These are phyloP conservation scores for Plasmodium cynomolgi DNA, from an alignment of 169 alveolate genomes.

Conservation along the genomic window DNA sequence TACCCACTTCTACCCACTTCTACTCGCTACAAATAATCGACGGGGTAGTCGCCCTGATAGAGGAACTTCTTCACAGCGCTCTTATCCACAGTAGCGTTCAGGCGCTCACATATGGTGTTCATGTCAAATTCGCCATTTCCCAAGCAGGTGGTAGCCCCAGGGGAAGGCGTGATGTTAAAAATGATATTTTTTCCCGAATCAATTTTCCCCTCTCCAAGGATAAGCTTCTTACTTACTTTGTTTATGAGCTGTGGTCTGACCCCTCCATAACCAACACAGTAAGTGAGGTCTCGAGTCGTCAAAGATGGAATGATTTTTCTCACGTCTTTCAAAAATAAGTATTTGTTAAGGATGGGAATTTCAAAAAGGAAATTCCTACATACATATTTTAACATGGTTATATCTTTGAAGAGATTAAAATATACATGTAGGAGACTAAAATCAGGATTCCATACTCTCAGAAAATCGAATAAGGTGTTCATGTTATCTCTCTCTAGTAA, in stretches of 20 bases:
- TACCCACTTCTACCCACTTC: neutral
- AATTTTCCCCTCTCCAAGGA: conserved; percentile 89
- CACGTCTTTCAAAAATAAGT: conserved; percentile 87
- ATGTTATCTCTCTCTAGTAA: conserved; percentile 86
- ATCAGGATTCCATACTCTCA: conserved; percentile 84
- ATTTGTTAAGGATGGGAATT: conserved; percentile 83
- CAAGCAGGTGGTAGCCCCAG: conserved; percentile 91
- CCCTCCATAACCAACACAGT: conserved; percentile 90
- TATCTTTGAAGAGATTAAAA: conserved; percentile 80
- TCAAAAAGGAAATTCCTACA: conserved; percentile 86
- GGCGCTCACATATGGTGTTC: conserved; percentile 84
- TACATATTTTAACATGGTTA: conserved; percentile 85
- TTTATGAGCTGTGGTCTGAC: conserved; percentile 90
- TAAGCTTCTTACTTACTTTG: conserved; percentile 82
- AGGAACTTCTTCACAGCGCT: conserved; percentile 73
- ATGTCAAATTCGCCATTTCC: conserved; percentile 88
- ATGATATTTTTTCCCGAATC: conserved; percentile 84
- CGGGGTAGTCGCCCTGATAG: conserved; percentile 86
- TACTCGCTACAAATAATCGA: conserved; percentile 19
- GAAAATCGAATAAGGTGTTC: conserved; percentile 83
- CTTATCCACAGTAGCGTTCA: conserved; percentile 84
- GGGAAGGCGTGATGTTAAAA: conserved; percentile 89
- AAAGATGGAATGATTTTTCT: conserved; percentile 87
- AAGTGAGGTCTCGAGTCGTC: conserved; percentile 81
- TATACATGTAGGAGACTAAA: conserved; percentile 81